phyloP scores from a whole-genome alignment of 441 rosid species.

The Melastoma candidum region DNA sequence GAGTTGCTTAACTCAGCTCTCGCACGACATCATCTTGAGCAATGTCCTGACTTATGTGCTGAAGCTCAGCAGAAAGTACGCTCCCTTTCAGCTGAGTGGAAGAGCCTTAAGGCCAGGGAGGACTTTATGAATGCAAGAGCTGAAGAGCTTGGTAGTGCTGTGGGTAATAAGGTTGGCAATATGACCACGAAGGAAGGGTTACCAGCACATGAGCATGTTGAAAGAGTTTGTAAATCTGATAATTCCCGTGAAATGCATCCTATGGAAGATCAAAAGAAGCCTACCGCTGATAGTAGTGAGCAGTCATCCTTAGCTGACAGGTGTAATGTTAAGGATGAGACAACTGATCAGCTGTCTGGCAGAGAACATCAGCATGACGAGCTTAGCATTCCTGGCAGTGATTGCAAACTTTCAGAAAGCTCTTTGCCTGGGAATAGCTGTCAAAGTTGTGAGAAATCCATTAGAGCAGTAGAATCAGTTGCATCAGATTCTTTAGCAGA shows the following conservation, averaged over 20 bases:
- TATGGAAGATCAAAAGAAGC: too few relatives aligned
- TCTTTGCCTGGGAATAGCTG: slow-evolving; percentile 8
- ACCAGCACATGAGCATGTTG: slow-evolving; percentile 19
- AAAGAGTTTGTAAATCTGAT: slow-evolving; percentile 16
- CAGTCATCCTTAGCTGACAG: too few relatives aligned
- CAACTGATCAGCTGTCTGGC: too few relatives aligned
- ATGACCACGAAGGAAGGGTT: slow-evolving; percentile 25
- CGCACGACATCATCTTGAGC: slow-evolving; percentile 92
- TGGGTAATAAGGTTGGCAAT: slow-evolving; percentile 34
- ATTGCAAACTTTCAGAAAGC: slow-evolving; percentile 17
- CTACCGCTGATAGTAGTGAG: too few relatives aligned
- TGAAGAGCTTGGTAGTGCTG: slow-evolving; percentile 36
- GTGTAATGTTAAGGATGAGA: too few relatives aligned
- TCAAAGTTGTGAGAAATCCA: slow-evolving; percentile 27
- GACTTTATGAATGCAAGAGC: slow-evolving; percentile 56
- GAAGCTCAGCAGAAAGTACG: slow-evolving; percentile 93
- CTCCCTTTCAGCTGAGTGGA: slow-evolving; percentile 51
- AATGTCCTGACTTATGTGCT: slow-evolving; percentile 56
- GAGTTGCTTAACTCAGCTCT: slow-evolving; percentile 80
- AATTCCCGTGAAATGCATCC: slow-evolving; percentile 12
- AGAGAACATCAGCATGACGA: slow-evolving; percentile 17
- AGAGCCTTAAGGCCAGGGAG: slow-evolving; percentile 60
- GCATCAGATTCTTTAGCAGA: slow-evolving; percentile 29
- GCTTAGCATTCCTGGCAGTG: slow-evolving; percentile 19
- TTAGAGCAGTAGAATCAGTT: slow-evolving; percentile 22